Evolutionary conservation across 768 basidiomycete species (phyloP).

Genomic region (Pholiota conissans): DNA sequence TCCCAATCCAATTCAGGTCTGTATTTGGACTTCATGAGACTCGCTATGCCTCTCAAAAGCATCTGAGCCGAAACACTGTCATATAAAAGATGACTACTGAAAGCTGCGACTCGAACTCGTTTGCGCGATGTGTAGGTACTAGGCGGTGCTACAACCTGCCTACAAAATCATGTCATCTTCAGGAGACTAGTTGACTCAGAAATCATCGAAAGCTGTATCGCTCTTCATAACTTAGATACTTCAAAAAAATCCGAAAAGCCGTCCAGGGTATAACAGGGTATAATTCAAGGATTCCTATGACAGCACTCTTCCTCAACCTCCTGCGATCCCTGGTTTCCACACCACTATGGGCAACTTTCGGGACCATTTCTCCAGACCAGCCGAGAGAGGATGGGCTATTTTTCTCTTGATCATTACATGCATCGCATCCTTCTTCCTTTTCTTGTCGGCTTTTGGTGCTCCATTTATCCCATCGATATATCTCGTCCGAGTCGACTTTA

Average conservation of each 20-base stretch:
- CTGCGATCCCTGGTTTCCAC: background rate
- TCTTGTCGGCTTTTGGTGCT: constrained; percentile 4
- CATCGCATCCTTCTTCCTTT: constrained; percentile 6
- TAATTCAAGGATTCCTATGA: background rate
- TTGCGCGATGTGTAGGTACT: too few relatives aligned
- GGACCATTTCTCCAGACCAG: too few relatives aligned
- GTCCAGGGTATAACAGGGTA: too few relatives aligned
- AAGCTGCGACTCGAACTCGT: too few relatives aligned
- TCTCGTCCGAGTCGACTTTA: constrained; percentile 3
- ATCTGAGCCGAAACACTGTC: too few relatives aligned
- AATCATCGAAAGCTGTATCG: too few relatives aligned
- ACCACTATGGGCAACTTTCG: background rate
- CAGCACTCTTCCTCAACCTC: background rate
- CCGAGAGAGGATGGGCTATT: background rate
- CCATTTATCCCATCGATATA: constrained; percentile 8
- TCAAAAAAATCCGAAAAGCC: too few relatives aligned
- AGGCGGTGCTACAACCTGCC: background rate
- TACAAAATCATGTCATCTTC: background rate
- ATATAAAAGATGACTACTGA: too few relatives aligned
- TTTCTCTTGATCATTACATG: constrained; percentile 2
- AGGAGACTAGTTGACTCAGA: background rate
- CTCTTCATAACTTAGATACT: background rate
- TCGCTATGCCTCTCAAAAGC: too few relatives aligned
- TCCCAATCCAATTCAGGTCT: too few relatives aligned
- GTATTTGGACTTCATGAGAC: too few relatives aligned